Base-by-base conservation (phyloP, 441 rosid species). In the Geranium incanum region DNA sequence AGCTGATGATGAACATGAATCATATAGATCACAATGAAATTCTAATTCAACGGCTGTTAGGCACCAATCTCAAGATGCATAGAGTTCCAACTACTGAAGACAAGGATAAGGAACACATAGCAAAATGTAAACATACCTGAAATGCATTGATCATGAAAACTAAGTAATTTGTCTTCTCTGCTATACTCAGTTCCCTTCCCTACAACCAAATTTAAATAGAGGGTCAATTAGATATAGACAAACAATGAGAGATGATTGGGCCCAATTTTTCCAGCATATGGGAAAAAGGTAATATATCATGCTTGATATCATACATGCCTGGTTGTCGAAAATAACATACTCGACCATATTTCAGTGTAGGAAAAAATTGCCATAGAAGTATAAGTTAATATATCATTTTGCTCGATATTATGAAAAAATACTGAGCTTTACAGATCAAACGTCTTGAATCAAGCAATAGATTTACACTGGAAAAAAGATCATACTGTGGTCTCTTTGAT, bases 141-240 rank as follows among this genome's bases (percentile, higher is more conserved):
- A 95, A 95, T 45, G 97, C 96, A 78, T 95, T 91, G 77, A 95
- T 95, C 96, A 95, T 86, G 82, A 95, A 92, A 79, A 95, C 93
- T 66, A 95, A 75, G 86, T 95, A 92, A 77, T 95, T 95, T 1
- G 88, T 91, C 91, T 89, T 95, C 89, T 95, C 99, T 5, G 96
- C 86, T 75, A 86, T 88, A 70, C 76, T 88, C 75, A 95, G 80
- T 43, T 88, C 90, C 80, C 91, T 88, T 77, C 93, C 99, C 99
- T 95, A 75, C 82, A 86, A 62, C 65, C 68, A 71, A 7, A 78
- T 71, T 12, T 52, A 69, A 60, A 78, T 70, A 59, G 70, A 71
- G 45, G 78, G 75, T 65, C 62, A 71, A 36, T 68, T 28, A 50
- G 52, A 36, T 3, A 11, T 70, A 52, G 50, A 60, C 45, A 67